Percentiles rank a stretch among this genome's conserved stretches.
These are phyloP conservation scores for Pyrrhoderma noxium DNA, from an alignment of 1,284 basidiomycete genomes.

Conservation along the genomic window DNA sequence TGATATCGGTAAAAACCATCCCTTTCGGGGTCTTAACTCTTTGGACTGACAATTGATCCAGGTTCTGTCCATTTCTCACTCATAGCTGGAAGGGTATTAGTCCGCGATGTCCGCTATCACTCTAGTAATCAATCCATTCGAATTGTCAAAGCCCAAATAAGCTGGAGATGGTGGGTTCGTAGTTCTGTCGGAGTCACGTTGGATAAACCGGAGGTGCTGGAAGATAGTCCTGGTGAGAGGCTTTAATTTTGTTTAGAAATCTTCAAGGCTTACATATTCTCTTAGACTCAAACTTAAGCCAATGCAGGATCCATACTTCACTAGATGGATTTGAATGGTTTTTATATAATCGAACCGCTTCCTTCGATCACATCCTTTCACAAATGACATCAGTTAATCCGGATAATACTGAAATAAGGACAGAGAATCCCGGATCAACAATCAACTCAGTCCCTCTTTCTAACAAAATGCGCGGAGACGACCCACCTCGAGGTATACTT, in stretches of 20 bases:
- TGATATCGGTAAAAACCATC: slow-evolving; percentile 52
- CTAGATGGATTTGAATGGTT: slow-evolving; percentile 86
- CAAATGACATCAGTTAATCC: slow-evolving; percentile 49
- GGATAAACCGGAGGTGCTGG: slow-evolving; percentile 38
- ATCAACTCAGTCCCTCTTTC: neutral
- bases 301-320: slow-evolving; percentile 70
- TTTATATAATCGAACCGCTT: slow-evolving; percentile 81
- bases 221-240: no score
- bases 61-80: slow-evolving; percentile 88
- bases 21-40: neutral
- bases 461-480: neutral
- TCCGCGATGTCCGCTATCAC: slow-evolving; percentile 83
- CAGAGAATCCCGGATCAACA: slow-evolving; percentile 12
- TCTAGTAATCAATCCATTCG: slow-evolving; percentile 85
- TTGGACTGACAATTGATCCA: slow-evolving; percentile 25
- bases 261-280: slow-evolving; percentile 32
- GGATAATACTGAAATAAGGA: slow-evolving; percentile 20
- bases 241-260: no score
- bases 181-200: slow-evolving; percentile 51
- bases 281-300: neutral
- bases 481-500: neutral
- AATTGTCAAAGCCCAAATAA: slow-evolving; percentile 75
- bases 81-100: slow-evolving; percentile 77
- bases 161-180: slow-evolving; percentile 91
- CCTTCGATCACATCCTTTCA: slow-evolving; percentile 79